phyloP scores from a whole-genome alignment of 192 early-diverging fungal genomes.

The Gaertneriomyces semiglobifer region DNA sequence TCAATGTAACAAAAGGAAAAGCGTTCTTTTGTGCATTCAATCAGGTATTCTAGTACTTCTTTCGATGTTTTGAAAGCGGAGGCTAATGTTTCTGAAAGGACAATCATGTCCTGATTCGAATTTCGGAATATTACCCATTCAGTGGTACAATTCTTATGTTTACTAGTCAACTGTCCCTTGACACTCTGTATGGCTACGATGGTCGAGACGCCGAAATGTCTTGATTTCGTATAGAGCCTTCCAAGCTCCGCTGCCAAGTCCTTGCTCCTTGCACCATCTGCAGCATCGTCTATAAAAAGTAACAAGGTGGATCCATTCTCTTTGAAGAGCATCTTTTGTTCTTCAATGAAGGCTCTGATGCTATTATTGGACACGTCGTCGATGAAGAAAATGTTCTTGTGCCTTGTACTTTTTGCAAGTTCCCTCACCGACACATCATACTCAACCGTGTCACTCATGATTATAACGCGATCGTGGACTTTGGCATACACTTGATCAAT shows the following conservation, averaged over 20 bases:
- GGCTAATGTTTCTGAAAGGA: conserved; percentile 4
- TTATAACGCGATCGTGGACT: no score
- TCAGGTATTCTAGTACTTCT: neutral
- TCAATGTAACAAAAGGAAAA: conserved; percentile 1
- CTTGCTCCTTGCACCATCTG: no score
- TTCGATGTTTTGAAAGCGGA: no score
- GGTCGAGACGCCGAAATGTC: no score
- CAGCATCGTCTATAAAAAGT: conserved; percentile 13
- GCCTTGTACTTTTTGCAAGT: conserved; percentile 12
- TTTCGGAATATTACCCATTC: neutral
- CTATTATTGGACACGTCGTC: conserved; percentile 21
- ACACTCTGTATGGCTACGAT: no score
- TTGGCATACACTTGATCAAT: conserved; percentile 15
- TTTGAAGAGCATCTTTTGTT: no score
- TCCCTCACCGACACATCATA: conserved; percentile 4
- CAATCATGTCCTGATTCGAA: neutral
- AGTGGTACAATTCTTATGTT: neutral
- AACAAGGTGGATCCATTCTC: no score
- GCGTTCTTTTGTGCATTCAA: conserved; percentile 2
- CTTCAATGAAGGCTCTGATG: no score
- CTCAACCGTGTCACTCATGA: no score
- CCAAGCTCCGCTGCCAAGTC: no score
- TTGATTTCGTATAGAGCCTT: no score
- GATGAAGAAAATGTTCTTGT: conserved; percentile 16
- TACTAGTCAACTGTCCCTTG: neutral